Evolutionary conservation across 2,329 filamentous ascomycete genomes (phyloP).

Genomic region (Cladosporium sp.): DNA sequence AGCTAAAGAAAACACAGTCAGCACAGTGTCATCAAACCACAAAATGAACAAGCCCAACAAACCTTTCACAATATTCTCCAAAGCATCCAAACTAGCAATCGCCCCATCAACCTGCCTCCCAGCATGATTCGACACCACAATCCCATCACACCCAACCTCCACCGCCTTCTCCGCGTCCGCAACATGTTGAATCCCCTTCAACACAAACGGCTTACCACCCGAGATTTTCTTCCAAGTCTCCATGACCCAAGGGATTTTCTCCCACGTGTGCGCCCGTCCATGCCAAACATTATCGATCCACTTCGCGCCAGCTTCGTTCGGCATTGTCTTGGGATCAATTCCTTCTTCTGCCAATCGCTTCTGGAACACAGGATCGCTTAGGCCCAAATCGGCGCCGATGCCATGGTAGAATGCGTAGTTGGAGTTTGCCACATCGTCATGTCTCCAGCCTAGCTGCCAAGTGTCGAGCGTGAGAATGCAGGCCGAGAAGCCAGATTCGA

Average conservation of each 20-base stretch:
- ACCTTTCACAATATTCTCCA: conserved; percentile 55
- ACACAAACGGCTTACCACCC: conserved; percentile 51
- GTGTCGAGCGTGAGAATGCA: conserved; percentile 60
- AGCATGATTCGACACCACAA: conserved; percentile 67
- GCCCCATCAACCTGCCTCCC: conserved; percentile 61
- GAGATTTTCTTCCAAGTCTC: conserved; percentile 51
- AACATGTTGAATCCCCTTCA: conserved; percentile 68
- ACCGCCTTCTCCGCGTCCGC: conserved; percentile 58
- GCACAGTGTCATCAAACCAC: not conserved
- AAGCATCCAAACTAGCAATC: conserved; percentile 53
- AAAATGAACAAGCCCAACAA: conserved; percentile 16
- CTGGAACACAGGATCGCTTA: conserved; percentile 57
- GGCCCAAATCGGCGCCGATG: conserved; percentile 54
- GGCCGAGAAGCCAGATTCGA: conserved; percentile 51
- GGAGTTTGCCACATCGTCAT: conserved; percentile 51
- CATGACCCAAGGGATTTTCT: conserved; percentile 61
- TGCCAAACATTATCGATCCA: conserved; percentile 65
- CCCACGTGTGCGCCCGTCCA: conserved; percentile 59
- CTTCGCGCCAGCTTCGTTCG: conserved; percentile 51
- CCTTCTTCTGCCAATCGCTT: conserved; percentile 46
- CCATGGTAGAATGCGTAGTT: conserved; percentile 63
- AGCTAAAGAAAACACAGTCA: conserved; percentile 26
- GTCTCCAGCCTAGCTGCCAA: conserved; percentile 59
- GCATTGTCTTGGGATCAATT: conserved; percentile 50
- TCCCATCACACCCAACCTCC: conserved; percentile 59